Conservation (phyloP, 192 early-diverging fungal species). For the Jimgerdemannia lactiflua region DNA sequence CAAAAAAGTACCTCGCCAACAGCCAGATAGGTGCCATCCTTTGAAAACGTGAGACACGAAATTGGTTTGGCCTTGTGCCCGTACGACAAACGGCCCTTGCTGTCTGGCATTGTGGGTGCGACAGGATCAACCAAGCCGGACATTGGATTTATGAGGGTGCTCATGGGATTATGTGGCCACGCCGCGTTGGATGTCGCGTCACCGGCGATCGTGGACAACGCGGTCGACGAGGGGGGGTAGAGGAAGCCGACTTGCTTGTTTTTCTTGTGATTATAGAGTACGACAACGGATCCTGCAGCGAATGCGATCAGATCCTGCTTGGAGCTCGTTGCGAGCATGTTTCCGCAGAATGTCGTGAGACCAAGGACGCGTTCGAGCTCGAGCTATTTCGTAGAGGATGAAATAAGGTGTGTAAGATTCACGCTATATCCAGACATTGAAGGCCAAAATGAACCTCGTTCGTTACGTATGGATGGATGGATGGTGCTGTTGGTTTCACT, state of each 20-base stretch:
- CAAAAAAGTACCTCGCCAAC: conserved; percentile 65
- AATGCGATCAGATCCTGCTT: conserved; percentile 62
- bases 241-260: conserved; percentile 65
- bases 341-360: conserved; percentile 49
- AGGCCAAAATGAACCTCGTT: too few species aligned
- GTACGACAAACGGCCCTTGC: conserved; percentile 20
- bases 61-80: conserved; percentile 58
- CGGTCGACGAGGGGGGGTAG: conserved; percentile 27
- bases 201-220: conserved; percentile 5
- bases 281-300: conserved; percentile 69
- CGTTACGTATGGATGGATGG: background rate
- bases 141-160: conserved; percentile 7
- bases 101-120: background rate
- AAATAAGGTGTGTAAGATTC: too few species aligned
- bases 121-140: background rate
- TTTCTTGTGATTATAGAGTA: conserved; percentile 70
- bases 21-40: conserved; percentile 67
- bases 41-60: conserved; percentile 69
- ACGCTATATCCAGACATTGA: too few species aligned
- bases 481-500: background rate
- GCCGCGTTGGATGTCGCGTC: conserved; percentile 5
- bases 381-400: too few species aligned
- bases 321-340: conserved; percentile 50
- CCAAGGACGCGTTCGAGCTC: conserved; percentile 68
- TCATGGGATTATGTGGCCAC: conserved; percentile 1